Percentiles rank a stretch among this genome's conserved stretches.
These are phyloP conservation scores for Capronia coronata DNA, from an alignment of 2,329 filamentous ascomycete species.

Conservation along the genomic window DNA sequence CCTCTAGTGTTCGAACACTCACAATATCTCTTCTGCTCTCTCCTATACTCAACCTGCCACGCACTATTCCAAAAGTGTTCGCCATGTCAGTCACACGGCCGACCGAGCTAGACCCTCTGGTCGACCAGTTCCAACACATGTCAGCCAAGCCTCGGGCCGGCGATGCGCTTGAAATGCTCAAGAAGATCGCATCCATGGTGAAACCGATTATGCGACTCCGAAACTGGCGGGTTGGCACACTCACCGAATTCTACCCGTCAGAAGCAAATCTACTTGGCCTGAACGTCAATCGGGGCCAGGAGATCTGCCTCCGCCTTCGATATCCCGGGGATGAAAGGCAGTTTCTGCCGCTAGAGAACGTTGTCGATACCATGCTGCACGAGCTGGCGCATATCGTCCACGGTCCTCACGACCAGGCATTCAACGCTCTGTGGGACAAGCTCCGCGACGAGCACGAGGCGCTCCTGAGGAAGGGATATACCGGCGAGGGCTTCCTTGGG, in stretches of 20 bases:
- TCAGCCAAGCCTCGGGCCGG: constrained; percentile 43
- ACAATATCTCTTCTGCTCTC: too few relatives aligned
- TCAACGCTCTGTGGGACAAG: constrained; percentile 83
- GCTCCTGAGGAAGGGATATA: constrained; percentile 73
- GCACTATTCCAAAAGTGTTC: too few relatives aligned
- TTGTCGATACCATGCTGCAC: constrained; percentile 88
- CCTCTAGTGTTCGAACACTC: neutral
- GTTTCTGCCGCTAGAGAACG: constrained; percentile 72
- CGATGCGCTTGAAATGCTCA: constrained; percentile 57
- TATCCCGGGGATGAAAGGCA: constrained; percentile 66
- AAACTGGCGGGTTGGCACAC: constrained; percentile 68
- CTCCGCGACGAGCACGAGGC: constrained; percentile 77
- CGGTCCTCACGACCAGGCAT: constrained; percentile 74
- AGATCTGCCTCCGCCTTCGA: constrained; percentile 76
- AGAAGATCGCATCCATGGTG: constrained; percentile 77
- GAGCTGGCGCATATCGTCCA: constrained; percentile 83
- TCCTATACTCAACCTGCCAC: too few relatives aligned
- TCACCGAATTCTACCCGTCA: constrained; percentile 79
- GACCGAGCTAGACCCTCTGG: constrained; percentile 42
- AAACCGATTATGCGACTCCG: constrained; percentile 92
- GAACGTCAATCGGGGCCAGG: constrained; percentile 69
- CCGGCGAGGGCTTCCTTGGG: constrained; percentile 79
- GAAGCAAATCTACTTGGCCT: constrained; percentile 70
- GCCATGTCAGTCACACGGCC: constrained; percentile 14
- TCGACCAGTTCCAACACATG: constrained; percentile 50